Percentiles rank a stretch among this genome's conserved stretches.
Conservation (phyloP, 2,329 filamentous ascomycete genomes). For the Chaetomiaceae sp. region DNA sequence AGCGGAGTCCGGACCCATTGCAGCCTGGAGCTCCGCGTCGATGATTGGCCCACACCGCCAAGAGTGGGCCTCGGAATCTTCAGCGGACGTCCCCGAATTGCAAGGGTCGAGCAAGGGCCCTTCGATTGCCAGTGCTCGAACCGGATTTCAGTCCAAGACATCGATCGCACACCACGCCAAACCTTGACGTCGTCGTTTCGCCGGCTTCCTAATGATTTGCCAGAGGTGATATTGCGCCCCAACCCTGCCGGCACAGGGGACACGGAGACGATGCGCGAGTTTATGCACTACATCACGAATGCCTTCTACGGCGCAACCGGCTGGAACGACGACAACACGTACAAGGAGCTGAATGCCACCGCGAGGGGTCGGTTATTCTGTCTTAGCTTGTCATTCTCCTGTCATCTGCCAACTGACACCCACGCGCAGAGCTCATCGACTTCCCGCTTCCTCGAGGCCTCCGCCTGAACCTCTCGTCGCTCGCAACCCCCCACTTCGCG, state of each 20-base stretch:
- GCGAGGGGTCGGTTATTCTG: slow-evolving; percentile 20
- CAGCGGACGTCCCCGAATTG: background rate
- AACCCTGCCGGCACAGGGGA: slow-evolving; percentile 14
- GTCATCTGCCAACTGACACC: background rate
- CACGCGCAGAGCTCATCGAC: slow-evolving; percentile 67
- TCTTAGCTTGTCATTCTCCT: too few relatives aligned
- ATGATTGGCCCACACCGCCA: too few relatives aligned
- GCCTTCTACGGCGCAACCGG: slow-evolving; percentile 29
- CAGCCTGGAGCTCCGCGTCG: too few relatives aligned
- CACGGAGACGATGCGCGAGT: slow-evolving; percentile 27
- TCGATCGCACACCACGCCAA: background rate
- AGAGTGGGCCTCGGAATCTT: too few relatives aligned
- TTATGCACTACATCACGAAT: slow-evolving; percentile 30
- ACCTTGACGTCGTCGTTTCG: background rate
- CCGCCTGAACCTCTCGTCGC: slow-evolving; percentile 81
- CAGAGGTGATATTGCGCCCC: slow-evolving; percentile 17
- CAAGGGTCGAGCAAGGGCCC: too few relatives aligned
- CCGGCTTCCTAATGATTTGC: slow-evolving; percentile 12
- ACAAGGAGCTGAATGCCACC: slow-evolving; percentile 29
- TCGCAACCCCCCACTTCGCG: slow-evolving; percentile 88
- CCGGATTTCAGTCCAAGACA: too few relatives aligned
- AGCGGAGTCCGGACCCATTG: too few relatives aligned
- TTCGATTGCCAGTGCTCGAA: too few relatives aligned
- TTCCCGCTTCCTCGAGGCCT: slow-evolving; percentile 83
- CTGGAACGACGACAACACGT: slow-evolving; percentile 31